Percentiles rank a stretch among this genome's conserved stretches.
Conservation (phyloP, 805 yeast genomes). For the Yamadazyma sp. region DNA sequence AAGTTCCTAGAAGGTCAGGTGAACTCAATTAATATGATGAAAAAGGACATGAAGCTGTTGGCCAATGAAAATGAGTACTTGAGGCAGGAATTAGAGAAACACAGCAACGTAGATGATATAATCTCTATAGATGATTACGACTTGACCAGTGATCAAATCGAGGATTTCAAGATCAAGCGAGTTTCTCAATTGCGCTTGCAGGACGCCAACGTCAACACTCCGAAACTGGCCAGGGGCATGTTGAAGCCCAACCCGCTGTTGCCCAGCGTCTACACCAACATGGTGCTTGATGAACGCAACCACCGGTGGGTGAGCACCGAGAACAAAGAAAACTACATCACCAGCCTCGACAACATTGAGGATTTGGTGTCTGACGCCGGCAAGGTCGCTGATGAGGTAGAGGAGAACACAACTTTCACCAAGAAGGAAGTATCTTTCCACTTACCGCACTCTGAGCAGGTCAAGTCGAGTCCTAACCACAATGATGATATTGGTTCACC, state of each 20-base stretch:
- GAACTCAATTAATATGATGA: conserved; percentile 2
- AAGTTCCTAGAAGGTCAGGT: conserved; percentile 13
- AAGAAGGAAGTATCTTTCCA: conserved; percentile 43
- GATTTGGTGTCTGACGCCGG: conserved; percentile 22
- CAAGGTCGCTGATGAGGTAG: conserved; percentile 1
- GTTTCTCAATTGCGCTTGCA: conserved; percentile 36
- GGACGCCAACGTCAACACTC: conserved; percentile 6
- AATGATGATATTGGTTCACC: too few relatives aligned
- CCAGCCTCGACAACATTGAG: conserved; percentile 40
- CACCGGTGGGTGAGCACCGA: conserved; percentile 29
- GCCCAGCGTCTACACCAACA: conserved; percentile 35
- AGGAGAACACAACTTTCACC: conserved; percentile 14
- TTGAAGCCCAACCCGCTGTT: conserved; percentile 34
- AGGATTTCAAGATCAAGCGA: conserved; percentile 37
- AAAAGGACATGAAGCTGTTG: conserved; percentile 19
- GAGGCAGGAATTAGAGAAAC: conserved; percentile 11
- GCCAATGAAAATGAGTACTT: conserved; percentile 15
- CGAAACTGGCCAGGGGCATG: conserved; percentile 22
- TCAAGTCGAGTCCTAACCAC: conserved; percentile 15
- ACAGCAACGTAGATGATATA: conserved; percentile 4
- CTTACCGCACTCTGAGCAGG: conserved; percentile 27
- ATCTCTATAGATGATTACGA: conserved; percentile 23
- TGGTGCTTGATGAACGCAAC: conserved; percentile 32
- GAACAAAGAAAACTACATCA: conserved; percentile 17
- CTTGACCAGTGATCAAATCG: conserved; percentile 20